Evolutionary conservation across 1,139 yeast genomes (phyloP).

Genomic region (Casaregolazyma suthepensis): DNA sequence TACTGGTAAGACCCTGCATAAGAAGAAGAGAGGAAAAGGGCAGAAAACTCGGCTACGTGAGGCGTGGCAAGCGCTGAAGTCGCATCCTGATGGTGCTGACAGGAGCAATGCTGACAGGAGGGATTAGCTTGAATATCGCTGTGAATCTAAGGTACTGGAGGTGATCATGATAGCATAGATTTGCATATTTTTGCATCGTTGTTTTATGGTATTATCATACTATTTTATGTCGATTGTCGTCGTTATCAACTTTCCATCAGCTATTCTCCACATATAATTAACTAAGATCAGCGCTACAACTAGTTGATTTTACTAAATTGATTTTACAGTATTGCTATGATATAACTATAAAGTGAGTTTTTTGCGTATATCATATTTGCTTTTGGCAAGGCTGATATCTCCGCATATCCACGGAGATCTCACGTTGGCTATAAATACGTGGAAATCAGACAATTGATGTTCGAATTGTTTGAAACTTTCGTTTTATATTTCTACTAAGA

Average conservation of each 20-base stretch:
- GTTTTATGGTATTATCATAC: too few relatives aligned
- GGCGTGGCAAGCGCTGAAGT: not conserved
- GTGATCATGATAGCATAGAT: too few relatives aligned
- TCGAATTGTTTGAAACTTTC: not conserved
- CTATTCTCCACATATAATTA: not conserved
- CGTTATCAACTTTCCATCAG: not conserved
- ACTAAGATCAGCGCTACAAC: not conserved
- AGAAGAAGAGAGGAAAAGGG: conserved; percentile 1
- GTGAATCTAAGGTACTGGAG: too few relatives aligned
- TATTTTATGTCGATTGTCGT: not conserved
- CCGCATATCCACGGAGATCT: not conserved
- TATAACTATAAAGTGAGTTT: not conserved
- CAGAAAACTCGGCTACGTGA: not conserved
- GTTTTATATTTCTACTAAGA: not conserved
- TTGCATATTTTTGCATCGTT: not conserved
- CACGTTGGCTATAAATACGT: not conserved
- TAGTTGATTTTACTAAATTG: not conserved
- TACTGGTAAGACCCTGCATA: not conserved
- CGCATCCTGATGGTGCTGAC: not conserved
- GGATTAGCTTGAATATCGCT: not conserved
- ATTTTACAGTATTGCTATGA: not conserved
- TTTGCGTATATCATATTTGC: not conserved
- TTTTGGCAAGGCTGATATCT: not conserved
- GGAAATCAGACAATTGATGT: not conserved
- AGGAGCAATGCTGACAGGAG: too few relatives aligned